phyloP scores from a whole-genome alignment of 192 early-diverging fungal species.

The Chytriomyces hyalinus region DNA sequence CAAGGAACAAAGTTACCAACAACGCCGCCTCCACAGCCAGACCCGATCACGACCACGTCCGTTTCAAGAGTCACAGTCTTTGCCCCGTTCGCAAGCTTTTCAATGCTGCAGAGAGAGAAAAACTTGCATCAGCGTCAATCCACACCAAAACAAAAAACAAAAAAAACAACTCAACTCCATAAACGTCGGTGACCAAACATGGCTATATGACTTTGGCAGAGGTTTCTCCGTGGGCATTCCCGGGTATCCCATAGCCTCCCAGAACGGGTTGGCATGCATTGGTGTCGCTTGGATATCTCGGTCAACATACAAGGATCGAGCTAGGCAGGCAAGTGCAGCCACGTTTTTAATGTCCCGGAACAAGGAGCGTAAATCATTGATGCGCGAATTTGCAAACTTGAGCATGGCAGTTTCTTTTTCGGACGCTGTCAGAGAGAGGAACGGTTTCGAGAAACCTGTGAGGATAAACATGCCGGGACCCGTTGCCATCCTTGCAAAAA shows the following conservation, averaged over 20 bases:
- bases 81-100: constrained; percentile 13
- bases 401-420: constrained; percentile 24
- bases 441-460: constrained; percentile 6
- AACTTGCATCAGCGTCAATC: not conserved
- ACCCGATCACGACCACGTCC: constrained; percentile 76
- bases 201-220: constrained; percentile 39
- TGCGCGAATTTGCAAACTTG: not conserved
- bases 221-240: constrained; percentile 53
- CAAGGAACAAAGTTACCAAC: constrained; percentile 18
- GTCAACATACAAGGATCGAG: constrained; percentile 13
- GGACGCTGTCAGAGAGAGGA: not conserved
- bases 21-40: constrained; percentile 73
- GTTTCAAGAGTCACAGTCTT: constrained; percentile 31
- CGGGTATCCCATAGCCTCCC: constrained; percentile 61
- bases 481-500: not conserved
- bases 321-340: constrained; percentile 11
- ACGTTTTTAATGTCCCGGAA: constrained; percentile 30
- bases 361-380: constrained; percentile 18
- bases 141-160: not conserved
- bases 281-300: not conserved
- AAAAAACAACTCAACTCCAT: constrained; percentile 33
- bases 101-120: constrained; percentile 30
- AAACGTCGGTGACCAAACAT: constrained; percentile 61
- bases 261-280: constrained; percentile 28
- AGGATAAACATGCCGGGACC: constrained; percentile 14